Evolutionary conservation across 163 green algal species (phyloP).

Genomic region (Picocystis sp.): DNA sequence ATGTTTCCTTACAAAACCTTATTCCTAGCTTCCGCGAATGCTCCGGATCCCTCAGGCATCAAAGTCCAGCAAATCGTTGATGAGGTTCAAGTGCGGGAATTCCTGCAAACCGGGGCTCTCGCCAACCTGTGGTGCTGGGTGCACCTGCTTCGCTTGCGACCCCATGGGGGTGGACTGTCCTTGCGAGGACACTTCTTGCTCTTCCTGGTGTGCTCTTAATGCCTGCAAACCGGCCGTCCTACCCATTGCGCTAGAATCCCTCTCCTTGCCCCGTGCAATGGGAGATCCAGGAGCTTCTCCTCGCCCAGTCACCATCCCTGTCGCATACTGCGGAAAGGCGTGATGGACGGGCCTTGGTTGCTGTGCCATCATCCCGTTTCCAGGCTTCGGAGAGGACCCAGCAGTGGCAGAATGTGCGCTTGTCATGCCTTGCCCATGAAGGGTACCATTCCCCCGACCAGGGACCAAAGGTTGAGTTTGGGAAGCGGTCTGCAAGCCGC

Average conservation of each 20-base stretch:
- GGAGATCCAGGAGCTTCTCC: background rate
- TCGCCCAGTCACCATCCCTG: too few species aligned
- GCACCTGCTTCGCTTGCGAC: background rate
- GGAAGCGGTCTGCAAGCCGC: too few species aligned
- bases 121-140: conserved; percentile 1
- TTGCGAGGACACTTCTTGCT: background rate
- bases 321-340: too few species aligned
- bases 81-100: conserved; percentile 87
- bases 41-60: conserved; percentile 1
- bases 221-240: conserved; percentile 11
- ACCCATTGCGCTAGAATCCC: background rate
- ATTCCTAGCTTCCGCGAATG: background rate
- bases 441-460: too few species aligned
- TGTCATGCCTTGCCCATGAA: too few species aligned
- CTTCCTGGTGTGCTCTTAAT: background rate
- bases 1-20: background rate
- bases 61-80: conserved; percentile 76
- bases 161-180: conserved; percentile 3
- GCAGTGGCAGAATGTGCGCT: too few species aligned
- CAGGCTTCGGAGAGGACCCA: too few species aligned
- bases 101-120: conserved; percentile 63
- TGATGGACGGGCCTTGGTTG: too few species aligned
- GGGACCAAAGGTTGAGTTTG: too few species aligned
- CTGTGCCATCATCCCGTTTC: too few species aligned
- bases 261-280: background rate